phyloP scores from a whole-genome alignment of 331 rosid species.

The Ulmus americana region DNA sequence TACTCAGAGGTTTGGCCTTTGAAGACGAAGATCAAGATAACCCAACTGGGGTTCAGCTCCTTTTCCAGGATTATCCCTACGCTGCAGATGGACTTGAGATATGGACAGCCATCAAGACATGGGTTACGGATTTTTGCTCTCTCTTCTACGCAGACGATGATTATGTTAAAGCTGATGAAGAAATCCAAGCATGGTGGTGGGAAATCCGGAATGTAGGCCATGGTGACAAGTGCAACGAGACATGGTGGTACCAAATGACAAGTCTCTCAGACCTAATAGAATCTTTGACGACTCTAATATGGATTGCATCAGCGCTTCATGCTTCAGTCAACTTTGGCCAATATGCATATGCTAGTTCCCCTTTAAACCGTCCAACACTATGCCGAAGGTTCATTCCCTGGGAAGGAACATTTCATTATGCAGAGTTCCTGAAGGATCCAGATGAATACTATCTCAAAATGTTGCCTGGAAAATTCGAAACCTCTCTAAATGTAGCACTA shows the following conservation, averaged over 20 bases:
- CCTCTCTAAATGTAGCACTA: conserved; percentile 42
- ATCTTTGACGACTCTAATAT: conserved; percentile 54
- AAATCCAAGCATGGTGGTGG: conserved; percentile 70
- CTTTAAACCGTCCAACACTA: conserved; percentile 47
- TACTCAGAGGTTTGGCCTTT: conserved; percentile 54
- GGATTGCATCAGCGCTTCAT: conserved; percentile 59
- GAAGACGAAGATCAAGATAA: conserved; percentile 36
- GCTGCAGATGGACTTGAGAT: conserved; percentile 69
- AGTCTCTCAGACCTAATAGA: conserved; percentile 44
- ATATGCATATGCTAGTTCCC: conserved; percentile 48
- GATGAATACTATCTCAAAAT: conserved; percentile 46
- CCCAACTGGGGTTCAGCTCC: conserved; percentile 49
- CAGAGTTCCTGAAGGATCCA: conserved; percentile 54
- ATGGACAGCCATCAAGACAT: conserved; percentile 60
- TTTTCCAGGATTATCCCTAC: conserved; percentile 62
- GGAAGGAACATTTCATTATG: conserved; percentile 61
- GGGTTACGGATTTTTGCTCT: conserved; percentile 56
- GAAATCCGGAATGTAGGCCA: conserved; percentile 59
- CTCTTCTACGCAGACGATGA: conserved; percentile 49
- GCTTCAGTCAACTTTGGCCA: conserved; percentile 64
- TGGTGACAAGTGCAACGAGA: conserved; percentile 39
- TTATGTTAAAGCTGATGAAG: conserved; percentile 41
- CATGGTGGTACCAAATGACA: conserved; percentile 50
- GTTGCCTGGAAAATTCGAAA: conserved; percentile 51
- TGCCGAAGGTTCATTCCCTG: conserved; percentile 44